Percentiles rank a stretch among this genome's conserved stretches.
Evolutionary conservation across 1,284 basidiomycete genomes (phyloP).

Genomic region (Ganoderma sinense): DNA sequence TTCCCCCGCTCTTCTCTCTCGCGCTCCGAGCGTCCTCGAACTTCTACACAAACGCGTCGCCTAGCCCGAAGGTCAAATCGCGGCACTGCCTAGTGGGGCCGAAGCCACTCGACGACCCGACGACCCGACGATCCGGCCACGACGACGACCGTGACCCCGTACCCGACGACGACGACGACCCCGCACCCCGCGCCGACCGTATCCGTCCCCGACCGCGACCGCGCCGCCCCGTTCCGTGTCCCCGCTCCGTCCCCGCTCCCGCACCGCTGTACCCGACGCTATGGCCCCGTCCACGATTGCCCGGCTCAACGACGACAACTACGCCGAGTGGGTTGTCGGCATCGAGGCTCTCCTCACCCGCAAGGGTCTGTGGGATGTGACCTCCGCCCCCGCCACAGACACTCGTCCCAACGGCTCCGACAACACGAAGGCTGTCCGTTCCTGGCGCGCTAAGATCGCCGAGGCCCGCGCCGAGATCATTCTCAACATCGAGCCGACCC

Average conservation of each 20-base stretch:
- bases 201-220: background rate
- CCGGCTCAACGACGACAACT: constrained; percentile 33
- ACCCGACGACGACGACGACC: constrained; percentile 27
- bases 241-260: background rate
- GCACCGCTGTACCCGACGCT: background rate
- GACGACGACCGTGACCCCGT: background rate
- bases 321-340: constrained; percentile 40
- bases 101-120: background rate
- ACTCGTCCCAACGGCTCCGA: constrained; percentile 14
- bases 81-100: background rate
- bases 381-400: background rate
- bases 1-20: too few relatives aligned
- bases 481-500: constrained; percentile 39
- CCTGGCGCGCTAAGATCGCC: constrained; percentile 32
- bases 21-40: too few relatives aligned
- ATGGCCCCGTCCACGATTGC: background rate
- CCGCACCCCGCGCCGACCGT: too few relatives aligned
- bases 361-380: constrained; percentile 33
- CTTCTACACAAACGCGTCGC: too few relatives aligned
- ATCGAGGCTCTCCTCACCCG: constrained; percentile 42
- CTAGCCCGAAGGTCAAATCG: too few relatives aligned
- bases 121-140: background rate
- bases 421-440: constrained; percentile 19
- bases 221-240: background rate
- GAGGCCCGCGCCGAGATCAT: constrained; percentile 42